Base-by-base conservation (phyloP, 2,329 filamentous ascomycete species). In the Microdochium trichocladiopsis region DNA sequence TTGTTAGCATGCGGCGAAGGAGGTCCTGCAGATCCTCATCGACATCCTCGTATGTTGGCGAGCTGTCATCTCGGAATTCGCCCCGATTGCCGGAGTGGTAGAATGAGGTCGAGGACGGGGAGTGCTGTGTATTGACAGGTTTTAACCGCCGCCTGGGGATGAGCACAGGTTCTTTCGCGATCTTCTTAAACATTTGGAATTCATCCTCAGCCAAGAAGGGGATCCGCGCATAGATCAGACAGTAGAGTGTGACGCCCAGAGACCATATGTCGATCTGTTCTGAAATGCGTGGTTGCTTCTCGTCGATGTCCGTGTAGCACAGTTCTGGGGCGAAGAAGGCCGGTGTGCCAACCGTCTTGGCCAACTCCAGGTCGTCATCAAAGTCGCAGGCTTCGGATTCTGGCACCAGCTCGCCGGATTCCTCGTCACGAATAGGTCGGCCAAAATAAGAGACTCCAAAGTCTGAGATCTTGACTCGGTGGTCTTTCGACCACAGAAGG, bases 401-500 rank as follows among this genome's bases (percentile, higher is more conserved):
- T 3, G 87, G 87, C 18, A 75, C 84, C 55, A 72, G 85, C 69
- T 91, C 87, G 53, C 90, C 86, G 36, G 84, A 80, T 61, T 95
- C 90, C 51, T 88, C 88, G 48, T 95, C 90, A 37, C 89, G 81
- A 53, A 92, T 88, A 1, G 90, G 90, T 50, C 90, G 84, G 25
- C 94, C 94, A 56, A 99, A 90, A 68, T 97, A 99, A 1, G 94
- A 99, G 1, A 99, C 94, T 28, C 94, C 94, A 72, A 99, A 99
- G 65, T 99, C 94, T 4, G 94, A 97, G 55, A 99, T 99, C 75
- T 99, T 99, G 63, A 96, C 90, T 14, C 87, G 84, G 60, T 92
- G 85, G 57, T 91, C 87, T 60, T 76, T 84, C 50, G 90, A 95
- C 75, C 93, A 91, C 6, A 99, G 77, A 6, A 99, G 78, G 66